Evolutionary conservation across 306 rosid species (phyloP), one percentile per base, ranked within the genome.

Genomic region (Pterocarpus santalinus): DNA sequence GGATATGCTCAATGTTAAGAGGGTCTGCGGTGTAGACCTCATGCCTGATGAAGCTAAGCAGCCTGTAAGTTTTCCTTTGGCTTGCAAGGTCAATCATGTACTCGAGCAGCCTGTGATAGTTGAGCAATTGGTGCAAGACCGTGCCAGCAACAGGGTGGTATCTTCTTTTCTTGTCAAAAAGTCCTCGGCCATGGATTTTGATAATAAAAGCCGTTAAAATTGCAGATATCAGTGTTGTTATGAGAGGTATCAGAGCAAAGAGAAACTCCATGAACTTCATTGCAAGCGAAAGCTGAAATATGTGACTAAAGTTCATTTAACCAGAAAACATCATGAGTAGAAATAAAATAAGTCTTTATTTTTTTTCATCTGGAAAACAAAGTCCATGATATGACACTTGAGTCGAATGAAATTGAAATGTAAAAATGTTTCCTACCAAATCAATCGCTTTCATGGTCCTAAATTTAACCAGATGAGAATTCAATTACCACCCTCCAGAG

Each of bases 1-100:
- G 94, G 0, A 91, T 84, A 71, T 91, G 80, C 71, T 90, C 92
- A 56, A 93, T 86, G 17, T 90, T 93, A 52, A 7, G 65, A 10
- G 93, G 97, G 35, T 91, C 87, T 8, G 97, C 77, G 33, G 97
- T 93, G 86, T 88, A 88, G 10, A 91, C 81, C 85, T 91, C 94
- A 79, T 17, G 73, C 65, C 90, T 79, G 47, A 68, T n/a, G 76
- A 79, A 91, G 72, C 81, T 76, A 30, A 91, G 87, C 35, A 90
- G 80, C 82, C 92, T 86, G 81, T 91, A 90, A 33, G 93, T 88
- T 79, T 76, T 87, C 72, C 84, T 41, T 8, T 87, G 70, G 11
- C 30, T 44, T 5, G 97, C 83, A 17, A 81, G 91, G 6, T 90
- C 85, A 32, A 90, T 85, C 91, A 90, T 90, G 82, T 86, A 92